Conservation (phyloP, 768 basidiomycete genomes). For the Rhodosporidiobolus odoratus region DNA sequence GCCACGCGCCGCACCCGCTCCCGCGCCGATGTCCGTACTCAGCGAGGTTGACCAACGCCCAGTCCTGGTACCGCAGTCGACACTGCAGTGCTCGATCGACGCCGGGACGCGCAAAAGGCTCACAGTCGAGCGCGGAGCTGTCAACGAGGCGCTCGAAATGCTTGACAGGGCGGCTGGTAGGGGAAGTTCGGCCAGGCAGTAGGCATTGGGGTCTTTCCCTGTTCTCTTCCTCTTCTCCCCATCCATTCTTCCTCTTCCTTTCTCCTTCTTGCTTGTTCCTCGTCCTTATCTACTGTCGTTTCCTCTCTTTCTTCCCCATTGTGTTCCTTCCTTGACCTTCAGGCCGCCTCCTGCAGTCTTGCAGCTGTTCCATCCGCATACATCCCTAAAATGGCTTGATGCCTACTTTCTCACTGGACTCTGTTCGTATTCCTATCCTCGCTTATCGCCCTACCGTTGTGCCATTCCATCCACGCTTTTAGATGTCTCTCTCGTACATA, state of each 20-base stretch:
- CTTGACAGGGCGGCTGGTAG: conserved; percentile 35
- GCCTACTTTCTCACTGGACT: neutral
- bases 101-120: conserved; percentile 30
- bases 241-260: neutral
- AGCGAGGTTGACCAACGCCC: too few species aligned
- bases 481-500: neutral
- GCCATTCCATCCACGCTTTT: neutral
- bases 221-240: neutral
- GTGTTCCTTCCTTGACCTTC: too few species aligned
- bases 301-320: neutral
- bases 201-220: neutral
- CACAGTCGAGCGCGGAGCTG: conserved; percentile 41
- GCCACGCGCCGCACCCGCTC: neutral
- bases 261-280: neutral
- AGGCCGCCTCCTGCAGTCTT: too few species aligned
- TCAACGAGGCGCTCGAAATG: conserved; percentile 41
- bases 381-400: conserved; percentile 2
- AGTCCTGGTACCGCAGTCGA: conserved; percentile 23
- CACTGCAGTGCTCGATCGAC: conserved; percentile 27
- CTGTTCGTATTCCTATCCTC: neutral
- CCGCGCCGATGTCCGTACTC: neutral
- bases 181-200: conserved; percentile 12
- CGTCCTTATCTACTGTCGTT: neutral
- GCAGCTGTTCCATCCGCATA: too few species aligned
- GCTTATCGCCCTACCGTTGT: neutral